Conservation (phyloP, 2,329 filamentous ascomycete species). For the Lasiodiplodia theobromae region DNA sequence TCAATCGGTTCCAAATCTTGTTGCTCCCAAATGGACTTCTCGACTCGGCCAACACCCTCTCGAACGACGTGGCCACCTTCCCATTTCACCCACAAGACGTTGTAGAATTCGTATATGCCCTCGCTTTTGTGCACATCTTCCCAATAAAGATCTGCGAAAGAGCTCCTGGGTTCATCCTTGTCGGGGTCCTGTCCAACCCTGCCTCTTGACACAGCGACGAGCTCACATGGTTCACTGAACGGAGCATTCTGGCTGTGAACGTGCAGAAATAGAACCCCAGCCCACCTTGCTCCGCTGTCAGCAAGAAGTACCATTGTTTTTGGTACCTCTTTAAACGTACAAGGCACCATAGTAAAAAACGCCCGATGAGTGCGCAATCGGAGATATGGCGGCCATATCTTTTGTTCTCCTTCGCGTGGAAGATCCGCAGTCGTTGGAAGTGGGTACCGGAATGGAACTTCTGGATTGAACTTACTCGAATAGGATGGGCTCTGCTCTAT, state of each 20-base stretch:
- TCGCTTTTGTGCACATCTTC: no score
- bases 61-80: slow-evolving; percentile 33
- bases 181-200: not conserved
- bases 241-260: not conserved
- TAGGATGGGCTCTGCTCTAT: no score
- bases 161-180: not conserved
- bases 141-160: no score
- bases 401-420: no score
- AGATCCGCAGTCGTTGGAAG: no score
- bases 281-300: no score
- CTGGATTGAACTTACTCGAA: no score
- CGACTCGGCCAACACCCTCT: slow-evolving; percentile 35
- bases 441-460: no score
- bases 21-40: slow-evolving; percentile 32
- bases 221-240: not conserved
- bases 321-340: no score
- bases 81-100: slow-evolving; percentile 37
- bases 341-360: not conserved
- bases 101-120: slow-evolving; percentile 31
- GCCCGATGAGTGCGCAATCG: not conserved
- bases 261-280: not conserved
- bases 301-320: not conserved
- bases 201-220: not conserved
- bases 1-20: slow-evolving; percentile 31
- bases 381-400: not conserved